Percentiles rank a stretch among this genome's conserved stretches.
phyloP scores from a whole-genome alignment of 1,139 yeast genomes.

The Ogataea hybrid region DNA sequence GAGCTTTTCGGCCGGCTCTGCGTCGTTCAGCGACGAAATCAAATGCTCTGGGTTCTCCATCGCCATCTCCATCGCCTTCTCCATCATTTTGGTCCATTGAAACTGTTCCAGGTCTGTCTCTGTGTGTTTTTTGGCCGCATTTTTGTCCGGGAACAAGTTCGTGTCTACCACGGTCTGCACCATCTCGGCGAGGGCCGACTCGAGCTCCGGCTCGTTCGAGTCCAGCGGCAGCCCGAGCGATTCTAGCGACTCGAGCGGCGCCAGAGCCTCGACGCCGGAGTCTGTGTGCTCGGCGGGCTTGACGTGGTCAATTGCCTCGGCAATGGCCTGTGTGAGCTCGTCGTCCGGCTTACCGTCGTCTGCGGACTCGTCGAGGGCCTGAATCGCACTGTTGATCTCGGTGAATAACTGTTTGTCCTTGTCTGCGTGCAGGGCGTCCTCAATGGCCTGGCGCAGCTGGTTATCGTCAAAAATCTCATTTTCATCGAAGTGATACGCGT shows the following conservation, averaged over 20 bases:
- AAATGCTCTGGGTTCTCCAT: constrained; percentile 61
- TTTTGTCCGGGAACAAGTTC: constrained; percentile 18
- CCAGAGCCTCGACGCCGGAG: constrained; percentile 3
- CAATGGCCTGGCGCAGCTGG: constrained; percentile 19
- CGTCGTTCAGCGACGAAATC: constrained; percentile 45
- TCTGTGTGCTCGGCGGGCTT: constrained; percentile 1
- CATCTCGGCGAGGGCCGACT: constrained; percentile 38
- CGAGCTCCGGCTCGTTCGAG: constrained; percentile 19
- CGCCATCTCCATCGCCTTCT: constrained; percentile 72
- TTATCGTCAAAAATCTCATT: constrained; percentile 13
- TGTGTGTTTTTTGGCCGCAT: constrained; percentile 10
- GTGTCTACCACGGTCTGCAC: constrained; percentile 40
- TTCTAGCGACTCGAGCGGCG: constrained; percentile 1
- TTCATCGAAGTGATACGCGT: constrained; percentile 13
- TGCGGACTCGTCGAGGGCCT: constrained; percentile 15
- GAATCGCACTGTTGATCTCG: constrained; percentile 20
- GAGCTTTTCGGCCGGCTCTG: constrained; percentile 5
- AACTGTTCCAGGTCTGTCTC: constrained; percentile 39
- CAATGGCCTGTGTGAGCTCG: constrained; percentile 22
- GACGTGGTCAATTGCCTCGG: constrained; percentile 22
- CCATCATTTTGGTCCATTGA: constrained; percentile 66
- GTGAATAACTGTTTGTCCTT: constrained; percentile 9
- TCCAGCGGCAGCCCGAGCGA: constrained; percentile 3
- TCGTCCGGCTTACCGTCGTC: constrained; percentile 6
- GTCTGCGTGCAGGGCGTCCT: constrained; percentile 18